A percentile compares a stretch with the other conserved stretches of the same genome.
Evolutionary conservation across 2,329 filamentous ascomycete species (phyloP).

Genomic region (Paecilomyces dactylethromorphus): DNA sequence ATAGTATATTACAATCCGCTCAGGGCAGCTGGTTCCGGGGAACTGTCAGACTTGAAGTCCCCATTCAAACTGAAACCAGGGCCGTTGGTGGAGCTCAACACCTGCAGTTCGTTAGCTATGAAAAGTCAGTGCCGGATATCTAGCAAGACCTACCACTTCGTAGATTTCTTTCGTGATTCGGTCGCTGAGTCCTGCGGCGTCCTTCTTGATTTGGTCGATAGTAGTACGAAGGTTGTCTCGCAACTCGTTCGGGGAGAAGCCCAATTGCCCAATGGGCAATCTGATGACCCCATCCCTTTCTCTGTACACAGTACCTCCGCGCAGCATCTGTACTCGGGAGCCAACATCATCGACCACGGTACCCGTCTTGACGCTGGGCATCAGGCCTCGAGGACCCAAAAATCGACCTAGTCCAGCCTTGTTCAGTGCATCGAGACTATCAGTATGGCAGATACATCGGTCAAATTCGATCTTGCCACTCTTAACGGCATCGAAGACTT

Average conservation of each 20-base stretch:
- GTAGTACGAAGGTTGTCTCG: conserved; percentile 76
- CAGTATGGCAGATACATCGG: conserved; percentile 75
- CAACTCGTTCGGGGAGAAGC: conserved; percentile 80
- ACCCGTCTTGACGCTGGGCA: conserved; percentile 83
- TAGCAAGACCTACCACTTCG: conserved; percentile 51
- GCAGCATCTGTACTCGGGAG: conserved; percentile 69
- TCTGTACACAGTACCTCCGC: conserved; percentile 79
- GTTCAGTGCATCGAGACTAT: conserved; percentile 69
- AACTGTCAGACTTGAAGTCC: conserved; percentile 60
- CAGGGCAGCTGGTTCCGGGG: conserved; percentile 46
- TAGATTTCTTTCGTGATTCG: conserved; percentile 65
- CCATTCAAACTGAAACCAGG: conserved; percentile 85
- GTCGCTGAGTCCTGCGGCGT: conserved; percentile 61
- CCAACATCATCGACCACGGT: conserved; percentile 80
- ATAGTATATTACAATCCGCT: conserved; percentile 43
- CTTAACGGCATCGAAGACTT: conserved; percentile 73
- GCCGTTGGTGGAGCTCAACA: conserved; percentile 79
- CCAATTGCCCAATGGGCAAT: conserved; percentile 85
- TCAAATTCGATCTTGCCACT: conserved; percentile 80
- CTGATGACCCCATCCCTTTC: conserved; percentile 79
- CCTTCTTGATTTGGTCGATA: conserved; percentile 68
- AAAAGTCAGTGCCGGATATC: conserved; percentile 21
- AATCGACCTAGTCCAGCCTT: conserved; percentile 75
- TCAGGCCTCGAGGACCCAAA: conserved; percentile 81
- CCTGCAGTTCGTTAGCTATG: conserved; percentile 51